Evolutionary conservation across 2,329 filamentous ascomycete genomes (phyloP), one percentile per base, ranked within the genome.

Genomic region (Aspergillus fijiensis): DNA sequence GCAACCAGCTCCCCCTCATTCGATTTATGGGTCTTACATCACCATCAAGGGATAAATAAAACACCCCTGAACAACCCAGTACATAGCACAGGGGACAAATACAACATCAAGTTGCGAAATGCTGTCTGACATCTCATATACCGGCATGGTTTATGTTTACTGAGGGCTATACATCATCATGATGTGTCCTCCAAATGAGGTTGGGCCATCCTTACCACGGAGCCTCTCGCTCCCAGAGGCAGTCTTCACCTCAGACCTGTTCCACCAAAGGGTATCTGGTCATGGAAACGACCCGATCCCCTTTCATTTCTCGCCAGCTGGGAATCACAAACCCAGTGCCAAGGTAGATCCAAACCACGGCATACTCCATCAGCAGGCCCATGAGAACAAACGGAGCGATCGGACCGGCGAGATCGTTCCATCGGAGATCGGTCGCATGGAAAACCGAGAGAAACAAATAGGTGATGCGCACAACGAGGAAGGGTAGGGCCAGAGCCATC

Each of bases 391-490:
- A 66, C 3, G 69, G 61, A 3, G 60, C 60, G 57, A 69, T 61
- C 4, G 64, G 64, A 25, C 69, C 66, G 1, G 9, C 51, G 12
- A 70, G 19, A 10, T 65, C 55, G 27, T 65, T 64, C 68, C 67
- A 71, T 31, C 52, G 61, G 7, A 53, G 25, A 19, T 64, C 64
- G 0, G 48, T 48, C 14, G 57, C 16, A 16, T 62, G 49, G 39
- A 64, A 64, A 1, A 67, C 61, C 1, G 68, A 70, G 9, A 70
- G 59, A 47, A 70, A 70, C 4, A 67, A 62, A 33, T 67, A 69
- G 2, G 56, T 58, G 7, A 67, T 61, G 12, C 66, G 67, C 16
- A 69, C 65, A 23, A 62, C 49, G n/a, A 69, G 62, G 11, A 70
- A 69, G 0, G 68, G 67, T n/a, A 68, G 54, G 5, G 68, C 64